Evolutionary conservation across 1,284 basidiomycete species (phyloP).

Genomic region (Ceratobasidium sp.): DNA sequence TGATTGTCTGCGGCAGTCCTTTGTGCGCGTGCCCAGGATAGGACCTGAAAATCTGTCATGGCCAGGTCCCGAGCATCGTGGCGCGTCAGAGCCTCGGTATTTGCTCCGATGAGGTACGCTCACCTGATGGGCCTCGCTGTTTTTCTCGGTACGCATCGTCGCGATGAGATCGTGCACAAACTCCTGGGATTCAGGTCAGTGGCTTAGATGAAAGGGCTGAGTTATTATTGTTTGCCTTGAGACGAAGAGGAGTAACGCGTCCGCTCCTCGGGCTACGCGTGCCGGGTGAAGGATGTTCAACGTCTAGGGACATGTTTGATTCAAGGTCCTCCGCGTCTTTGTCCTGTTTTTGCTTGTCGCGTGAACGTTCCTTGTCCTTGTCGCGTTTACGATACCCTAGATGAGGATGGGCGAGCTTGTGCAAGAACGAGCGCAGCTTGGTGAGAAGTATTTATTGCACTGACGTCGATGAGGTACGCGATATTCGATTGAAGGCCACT

Average conservation of each 20-base stretch:
- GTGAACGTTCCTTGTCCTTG: neutral
- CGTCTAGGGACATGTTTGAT: neutral
- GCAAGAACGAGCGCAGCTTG: constrained; percentile 16
- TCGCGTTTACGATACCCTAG: neutral
- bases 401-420: constrained; percentile 23
- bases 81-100: constrained; percentile 6
- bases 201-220: too few relatives aligned
- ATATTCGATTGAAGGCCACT: neutral
- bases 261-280: constrained; percentile 19
- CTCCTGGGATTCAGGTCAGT: constrained; percentile 44
- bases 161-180: constrained; percentile 49
- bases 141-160: constrained; percentile 67
- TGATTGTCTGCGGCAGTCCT: constrained; percentile 63
- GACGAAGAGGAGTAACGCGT: constrained; percentile 22
- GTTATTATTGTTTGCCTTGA: constrained; percentile 14
- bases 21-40: constrained; percentile 57
- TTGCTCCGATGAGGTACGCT: constrained; percentile 41
- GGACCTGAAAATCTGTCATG: constrained; percentile 61
- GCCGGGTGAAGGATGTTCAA: neutral
- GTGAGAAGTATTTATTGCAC: neutral
- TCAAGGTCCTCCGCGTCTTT: neutral
- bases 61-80: constrained; percentile 38
- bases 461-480: neutral
- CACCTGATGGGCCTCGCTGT: constrained; percentile 86
- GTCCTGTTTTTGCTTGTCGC: too few relatives aligned